Base-by-base conservation (phyloP, 1,284 basidiomycete species). In the Irpex sp. region DNA sequence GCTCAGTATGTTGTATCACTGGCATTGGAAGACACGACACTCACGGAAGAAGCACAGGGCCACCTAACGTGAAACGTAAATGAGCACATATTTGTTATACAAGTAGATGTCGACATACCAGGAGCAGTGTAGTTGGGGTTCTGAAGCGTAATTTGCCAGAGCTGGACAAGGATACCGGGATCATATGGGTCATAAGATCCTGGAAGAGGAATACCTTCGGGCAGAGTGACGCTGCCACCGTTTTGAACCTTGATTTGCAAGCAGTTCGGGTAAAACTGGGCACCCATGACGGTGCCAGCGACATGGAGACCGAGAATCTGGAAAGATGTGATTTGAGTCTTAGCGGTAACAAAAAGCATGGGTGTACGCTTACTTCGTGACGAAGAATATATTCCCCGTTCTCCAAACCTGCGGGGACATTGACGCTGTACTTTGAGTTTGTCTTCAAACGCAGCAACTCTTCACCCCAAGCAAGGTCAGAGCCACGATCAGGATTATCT, bases 191-290 rank as follows among this genome's bases (percentile, higher is more conserved):
- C 63, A 56, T 68, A 68, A 8, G 66, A 61, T 31, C 67, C 67
- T 15, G 67, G 66, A 8, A 68, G 60, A 3, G 66, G 62, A 37
- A 68, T 66, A 15, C 67, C 67, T 17, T 21, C 58, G 6, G 67
- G 66, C 11, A 68, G 63, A 6, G 53, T 39, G 21, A 63, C 64
- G 11, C 59, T 61, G 7, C 67, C 63, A 31, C 67, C 63, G 39
- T 65, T 65, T 37, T 58, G 58, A 37, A 67, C 57, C 35, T 69
- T 19, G 35, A 68, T 46, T 49, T 67, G 68, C 17, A 68, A 55
- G 26, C 68, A 68, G 59, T 66, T 66, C 19, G 66, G 66, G 60
- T 68, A 67, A 51, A 68, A 68, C 51, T 68, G 68, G 13, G 68
- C 68, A 6, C 66, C 67, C 64, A 66, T 65, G 21, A 64, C 39